Evolutionary conservation across 805 yeast species (phyloP), one percentile per base, ranked within the genome.

Genomic region (Kuraishia capsulata): DNA sequence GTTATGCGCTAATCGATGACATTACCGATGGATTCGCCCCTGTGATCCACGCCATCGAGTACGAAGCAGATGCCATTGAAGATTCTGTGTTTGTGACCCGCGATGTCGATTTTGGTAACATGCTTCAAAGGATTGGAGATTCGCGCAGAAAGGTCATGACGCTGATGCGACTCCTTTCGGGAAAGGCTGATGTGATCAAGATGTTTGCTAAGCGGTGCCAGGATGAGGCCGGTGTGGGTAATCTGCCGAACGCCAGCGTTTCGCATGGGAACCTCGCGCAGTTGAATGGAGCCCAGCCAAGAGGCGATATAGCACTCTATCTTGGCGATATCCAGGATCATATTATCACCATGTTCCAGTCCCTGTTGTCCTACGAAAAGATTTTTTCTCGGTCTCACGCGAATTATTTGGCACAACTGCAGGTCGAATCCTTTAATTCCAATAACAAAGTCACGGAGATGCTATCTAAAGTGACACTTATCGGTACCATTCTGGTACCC

Each of bases 251-350:
- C 33, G 36, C 21, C 24, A 37, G 28, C 35, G 44, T 25, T 18
- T 48, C 53, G 1, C 41, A 26, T 17, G 14, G 26, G 6, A 35
- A 42, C 13, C 40, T 35, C n/a, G 26, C 21, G 17, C 17, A 30
- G 14, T 42, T 24, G 13, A 46, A 55, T 20, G 54, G 56, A 14
- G 67, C 72, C 1, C 76, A 78, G 49, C 96, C 96, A 37, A 72
- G 94, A 51, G 90, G 83, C 20, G 97, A 90, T 51, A 89, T 89
- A 61, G 95, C 95, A 0, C 67, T 89, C 45, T 90, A 86, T 58
- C 62, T 89, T 44, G 96, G 96, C 41, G 97, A 89, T 75, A 89
- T 89, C 54, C 96, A 88, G 62, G 97, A 89, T 69, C 97, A 89
- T 73, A 83, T 90, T 52, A 79, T 89, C 42, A 90, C 97, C 14